Conservation (phyloP, 257 asterid species). For the Solanum megistacrolobum region DNA sequence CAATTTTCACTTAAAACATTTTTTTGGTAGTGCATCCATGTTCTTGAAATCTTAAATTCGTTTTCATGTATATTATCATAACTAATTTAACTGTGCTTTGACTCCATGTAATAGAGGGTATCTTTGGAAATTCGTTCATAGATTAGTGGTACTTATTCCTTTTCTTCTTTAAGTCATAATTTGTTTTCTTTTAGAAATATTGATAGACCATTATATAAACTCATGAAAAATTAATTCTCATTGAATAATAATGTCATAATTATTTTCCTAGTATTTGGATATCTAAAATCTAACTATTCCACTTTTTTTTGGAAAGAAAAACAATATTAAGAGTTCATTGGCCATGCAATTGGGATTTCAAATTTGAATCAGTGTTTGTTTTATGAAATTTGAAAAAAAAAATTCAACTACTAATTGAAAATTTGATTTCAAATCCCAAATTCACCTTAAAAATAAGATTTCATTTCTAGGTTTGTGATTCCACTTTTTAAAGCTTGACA, state of each 20-base stretch:
- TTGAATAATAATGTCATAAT: not conserved
- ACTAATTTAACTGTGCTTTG: not conserved
- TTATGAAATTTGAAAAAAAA: too few species aligned
- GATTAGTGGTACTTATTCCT: not conserved
- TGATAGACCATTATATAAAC: not conserved
- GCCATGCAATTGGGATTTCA: not conserved
- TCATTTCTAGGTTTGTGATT: not conserved
- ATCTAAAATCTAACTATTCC: not conserved
- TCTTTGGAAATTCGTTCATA: not conserved
- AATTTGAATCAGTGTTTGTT: too few species aligned
- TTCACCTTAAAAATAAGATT: too few species aligned
- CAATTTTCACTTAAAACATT: not conserved
- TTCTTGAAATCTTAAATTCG: too few species aligned
- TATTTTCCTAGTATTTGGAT: not conserved
- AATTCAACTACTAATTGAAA: not conserved
- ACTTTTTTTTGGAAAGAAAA: not conserved
- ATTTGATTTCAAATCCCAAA: too few species aligned
- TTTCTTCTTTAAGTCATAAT: not conserved
- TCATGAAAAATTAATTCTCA: not conserved
- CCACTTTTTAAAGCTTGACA: not conserved
- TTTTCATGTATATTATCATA: not conserved
- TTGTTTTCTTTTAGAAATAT: too few species aligned
- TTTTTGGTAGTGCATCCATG: not conserved
- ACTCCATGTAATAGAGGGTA: not conserved
- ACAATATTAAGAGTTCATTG: not conserved